Evolutionary conservation across 1,139 yeast species (phyloP), one percentile per base, ranked within the genome.

Genomic region (Lodderomyces pseudojiufengensis): DNA sequence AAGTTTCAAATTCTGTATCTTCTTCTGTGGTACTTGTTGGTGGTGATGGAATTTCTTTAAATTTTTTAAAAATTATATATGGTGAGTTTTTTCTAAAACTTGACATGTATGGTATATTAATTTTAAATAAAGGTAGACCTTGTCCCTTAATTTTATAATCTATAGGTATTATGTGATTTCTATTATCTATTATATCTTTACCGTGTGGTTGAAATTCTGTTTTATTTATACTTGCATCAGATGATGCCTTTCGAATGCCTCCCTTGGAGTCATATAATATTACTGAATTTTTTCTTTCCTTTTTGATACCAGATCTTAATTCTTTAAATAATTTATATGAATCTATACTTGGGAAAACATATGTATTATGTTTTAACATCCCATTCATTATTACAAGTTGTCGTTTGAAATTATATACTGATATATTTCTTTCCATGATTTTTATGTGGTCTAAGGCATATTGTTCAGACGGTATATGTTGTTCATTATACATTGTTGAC

Each of bases 91-190:
- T 63, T n/a, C 70, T 52, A 39, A 65, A 58, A 1, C 57, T 45
- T 3, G 69, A 57, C 54, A 68, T 51, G 45, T 61, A 63, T 0
- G 73, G 74, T 1, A 56, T 57, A 24, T 47, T 50, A 9, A 66
- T 45, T 44, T 60, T 65, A 44, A 69, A 57, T 8, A 68, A 39
- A 0, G 76, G 76, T 29, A 66, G 45, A 0, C 72, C 74, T 23
- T 47, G 24, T 0, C 73, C 74, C 38, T 47, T 46, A 7, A 48
- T 27, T 35, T 65, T 66, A 36, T 53, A 53, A 15, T 54, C 59
- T 4, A 63, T 40, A 0, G 73, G 70, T 2, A 65, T 49, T 3
- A 65, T 52, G 43, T 65, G 71, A 12, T 47, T 49, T 35, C 71
- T 43, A 2, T 54, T 39, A 40, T 65, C 73, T 3, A 61, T 47